A percentile compares a stretch with the other conserved stretches of the same genome.
Conservation (phyloP, 2,329 filamentous ascomycete species). For the Trichoderma sp. region DNA sequence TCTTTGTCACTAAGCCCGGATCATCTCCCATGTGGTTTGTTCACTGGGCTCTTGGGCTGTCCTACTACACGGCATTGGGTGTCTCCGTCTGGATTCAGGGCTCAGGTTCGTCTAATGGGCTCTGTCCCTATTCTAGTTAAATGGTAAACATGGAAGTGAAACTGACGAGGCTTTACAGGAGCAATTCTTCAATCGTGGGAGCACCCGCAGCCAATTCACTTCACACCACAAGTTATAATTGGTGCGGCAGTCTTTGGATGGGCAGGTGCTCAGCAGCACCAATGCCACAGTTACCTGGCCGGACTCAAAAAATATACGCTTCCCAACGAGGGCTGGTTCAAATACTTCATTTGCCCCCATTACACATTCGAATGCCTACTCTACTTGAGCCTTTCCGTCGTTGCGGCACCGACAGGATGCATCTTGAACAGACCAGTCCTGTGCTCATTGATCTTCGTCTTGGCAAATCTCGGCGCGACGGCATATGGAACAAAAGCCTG, state of each 20-base stretch:
- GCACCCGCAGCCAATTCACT: slow-evolving; percentile 20
- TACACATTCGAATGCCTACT: slow-evolving; percentile 86
- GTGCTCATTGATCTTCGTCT: slow-evolving; percentile 69
- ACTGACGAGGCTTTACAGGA: slow-evolving; percentile 24
- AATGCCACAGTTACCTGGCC: slow-evolving; percentile 68
- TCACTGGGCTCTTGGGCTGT: slow-evolving; percentile 76
- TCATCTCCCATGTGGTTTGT: slow-evolving; percentile 79
- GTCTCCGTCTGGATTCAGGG: slow-evolving; percentile 84
- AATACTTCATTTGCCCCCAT: slow-evolving; percentile 75
- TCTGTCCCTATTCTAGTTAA: neutral
- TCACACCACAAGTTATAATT: slow-evolving; percentile 34
- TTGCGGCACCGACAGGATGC: slow-evolving; percentile 66
- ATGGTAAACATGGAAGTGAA: neutral
- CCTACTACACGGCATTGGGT: slow-evolving; percentile 72
- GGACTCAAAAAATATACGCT: slow-evolving; percentile 78
- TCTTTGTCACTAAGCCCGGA: slow-evolving; percentile 58
- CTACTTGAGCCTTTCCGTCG: slow-evolving; percentile 73
- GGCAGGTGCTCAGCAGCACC: slow-evolving; percentile 71
- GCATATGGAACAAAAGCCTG: slow-evolving; percentile 74
- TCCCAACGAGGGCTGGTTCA: slow-evolving; percentile 70
- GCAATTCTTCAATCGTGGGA: slow-evolving; percentile 36
- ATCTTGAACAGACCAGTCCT: slow-evolving; percentile 71
- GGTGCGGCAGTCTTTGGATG: slow-evolving; percentile 63
- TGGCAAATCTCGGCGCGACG: slow-evolving; percentile 76
- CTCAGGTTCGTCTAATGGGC: slow-evolving; percentile 52